Evolutionary conservation across 1,139 yeast genomes (phyloP).

Genomic region (Taiozyma onychis): DNA sequence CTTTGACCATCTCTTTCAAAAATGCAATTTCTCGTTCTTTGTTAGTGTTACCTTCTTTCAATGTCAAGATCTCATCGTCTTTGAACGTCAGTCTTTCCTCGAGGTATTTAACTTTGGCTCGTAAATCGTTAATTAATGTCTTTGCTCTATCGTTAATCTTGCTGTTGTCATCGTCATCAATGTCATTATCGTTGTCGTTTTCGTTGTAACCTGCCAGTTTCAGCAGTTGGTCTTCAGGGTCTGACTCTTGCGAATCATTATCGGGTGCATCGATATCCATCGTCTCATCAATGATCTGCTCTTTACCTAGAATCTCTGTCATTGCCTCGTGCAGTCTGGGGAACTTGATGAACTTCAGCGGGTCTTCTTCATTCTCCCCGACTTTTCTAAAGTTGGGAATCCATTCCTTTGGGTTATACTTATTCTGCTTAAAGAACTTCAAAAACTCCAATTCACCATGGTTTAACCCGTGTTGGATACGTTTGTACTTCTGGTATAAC

Average conservation of each 20-base stretch:
- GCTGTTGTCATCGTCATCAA: not conserved
- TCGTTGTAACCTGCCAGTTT: slow-evolving; percentile 17
- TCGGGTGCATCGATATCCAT: not conserved
- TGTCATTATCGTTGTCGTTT: slow-evolving; percentile 1
- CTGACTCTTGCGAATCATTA: slow-evolving; percentile 2
- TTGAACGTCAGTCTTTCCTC: slow-evolving; percentile 3
- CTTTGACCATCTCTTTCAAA: slow-evolving; percentile 20
- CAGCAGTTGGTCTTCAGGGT: slow-evolving; percentile 14
- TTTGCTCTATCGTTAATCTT: not conserved
- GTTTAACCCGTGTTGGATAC: slow-evolving; percentile 21
- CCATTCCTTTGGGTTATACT: slow-evolving; percentile 20
- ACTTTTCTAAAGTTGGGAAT: slow-evolving; percentile 17
- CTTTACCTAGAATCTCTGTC: slow-evolving; percentile 10
- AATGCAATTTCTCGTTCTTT: slow-evolving; percentile 20
- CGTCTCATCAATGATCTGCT: not conserved
- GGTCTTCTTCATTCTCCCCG: slow-evolving; percentile 1
- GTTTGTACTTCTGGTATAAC: slow-evolving; percentile 22
- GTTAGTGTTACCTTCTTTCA: slow-evolving; percentile 6
- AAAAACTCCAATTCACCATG: slow-evolving; percentile 19
- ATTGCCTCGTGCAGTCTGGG: slow-evolving; percentile 14
- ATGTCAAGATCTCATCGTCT: slow-evolving; percentile 2
- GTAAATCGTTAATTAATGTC: slow-evolving; percentile 1
- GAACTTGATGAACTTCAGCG: slow-evolving; percentile 11
- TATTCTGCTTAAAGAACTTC: slow-evolving; percentile 15
- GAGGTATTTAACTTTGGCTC: not conserved